Conservation (phyloP, 176 grass and related monocot genomes). For the Phoenix dactylifera region DNA sequence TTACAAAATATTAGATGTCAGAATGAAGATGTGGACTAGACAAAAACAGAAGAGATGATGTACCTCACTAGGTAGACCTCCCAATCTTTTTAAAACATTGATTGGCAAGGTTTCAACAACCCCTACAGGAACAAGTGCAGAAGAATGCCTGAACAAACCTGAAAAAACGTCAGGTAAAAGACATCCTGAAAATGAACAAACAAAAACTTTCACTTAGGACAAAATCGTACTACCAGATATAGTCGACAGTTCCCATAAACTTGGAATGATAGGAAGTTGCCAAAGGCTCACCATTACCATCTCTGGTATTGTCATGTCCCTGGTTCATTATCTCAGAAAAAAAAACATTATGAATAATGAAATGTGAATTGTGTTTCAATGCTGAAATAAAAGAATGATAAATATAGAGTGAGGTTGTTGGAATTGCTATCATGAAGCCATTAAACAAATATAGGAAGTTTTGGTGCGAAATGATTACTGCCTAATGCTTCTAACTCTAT, state of each 20-base stretch:
- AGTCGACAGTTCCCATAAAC: constrained; percentile 26
- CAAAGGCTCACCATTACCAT: constrained; percentile 18
- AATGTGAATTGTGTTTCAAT: too few relatives aligned
- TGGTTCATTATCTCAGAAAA: background rate
- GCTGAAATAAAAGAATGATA: too few relatives aligned
- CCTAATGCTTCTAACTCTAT: too few relatives aligned
- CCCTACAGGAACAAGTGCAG: constrained; percentile 13
- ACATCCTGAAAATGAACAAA: background rate
- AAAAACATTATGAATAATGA: too few relatives aligned
- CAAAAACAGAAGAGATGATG: background rate
- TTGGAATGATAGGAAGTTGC: constrained; percentile 25
- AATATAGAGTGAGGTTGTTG: too few relatives aligned
- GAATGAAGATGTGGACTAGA: background rate
- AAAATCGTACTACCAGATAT: constrained; percentile 11
- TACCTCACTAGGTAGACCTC: constrained; percentile 23
- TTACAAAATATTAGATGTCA: background rate
- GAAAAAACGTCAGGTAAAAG: background rate
- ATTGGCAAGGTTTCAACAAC: constrained; percentile 20
- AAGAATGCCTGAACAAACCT: constrained; percentile 12
- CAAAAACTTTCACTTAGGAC: background rate
- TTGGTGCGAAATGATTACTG: too few relatives aligned
- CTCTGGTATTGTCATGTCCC: constrained; percentile 12
- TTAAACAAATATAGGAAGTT: too few relatives aligned
- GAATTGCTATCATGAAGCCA: too few relatives aligned
- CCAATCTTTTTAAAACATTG: constrained; percentile 18